Base-by-base conservation (phyloP, 2,329 filamentous ascomycete species). In the Aspergillus japonicus region DNA sequence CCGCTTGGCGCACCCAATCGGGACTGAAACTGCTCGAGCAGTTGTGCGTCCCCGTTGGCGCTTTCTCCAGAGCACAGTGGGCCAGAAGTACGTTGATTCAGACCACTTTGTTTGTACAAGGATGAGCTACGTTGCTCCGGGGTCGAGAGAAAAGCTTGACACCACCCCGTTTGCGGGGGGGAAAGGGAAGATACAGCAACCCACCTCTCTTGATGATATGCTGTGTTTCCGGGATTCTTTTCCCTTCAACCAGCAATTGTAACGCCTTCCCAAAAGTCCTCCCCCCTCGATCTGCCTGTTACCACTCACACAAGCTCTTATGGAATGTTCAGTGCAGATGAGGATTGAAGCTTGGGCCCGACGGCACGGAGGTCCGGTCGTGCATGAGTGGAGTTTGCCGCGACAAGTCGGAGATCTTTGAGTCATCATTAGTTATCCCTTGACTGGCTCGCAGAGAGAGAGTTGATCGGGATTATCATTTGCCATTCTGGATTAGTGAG, bases 91-190 rank as follows among this genome's bases (percentile, higher is more conserved):
- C 14, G 14, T 35, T 35, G 33, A 4, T 35, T 35, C 33, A 35
- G 14, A 42, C 39, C 33, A 35, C 33, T 35, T 26, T n/a, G 16
- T 42, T 42, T 42, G 39, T 42, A 47, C 51, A 54, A 50, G 31
- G 51, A 19, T 24, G 44, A 26, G 47, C 47, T 57, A 57, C 58
- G 54, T 55, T 31, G 50, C 54, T 35, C 47, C 26, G 42, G 23
- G 51, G 21, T 47, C 19, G 44, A 19, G 5, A 26, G 21, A 31
- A 57, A 53, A 58, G 59, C 54, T 50, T 61, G 59, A 50, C 44
- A 23, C 44, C 23, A 24, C 50, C 10, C 21, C 47, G 35, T 39
- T n/a, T 52, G 29, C 23, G 50, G 26, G 11, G n/a, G 14, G 14
- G 14, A 6, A 12, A n/a, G 39, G 16, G 16, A 42, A 6, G 14